Conservation (phyloP, 2,329 filamentous ascomycete genomes). For the Stachybotrys elegans region DNA sequence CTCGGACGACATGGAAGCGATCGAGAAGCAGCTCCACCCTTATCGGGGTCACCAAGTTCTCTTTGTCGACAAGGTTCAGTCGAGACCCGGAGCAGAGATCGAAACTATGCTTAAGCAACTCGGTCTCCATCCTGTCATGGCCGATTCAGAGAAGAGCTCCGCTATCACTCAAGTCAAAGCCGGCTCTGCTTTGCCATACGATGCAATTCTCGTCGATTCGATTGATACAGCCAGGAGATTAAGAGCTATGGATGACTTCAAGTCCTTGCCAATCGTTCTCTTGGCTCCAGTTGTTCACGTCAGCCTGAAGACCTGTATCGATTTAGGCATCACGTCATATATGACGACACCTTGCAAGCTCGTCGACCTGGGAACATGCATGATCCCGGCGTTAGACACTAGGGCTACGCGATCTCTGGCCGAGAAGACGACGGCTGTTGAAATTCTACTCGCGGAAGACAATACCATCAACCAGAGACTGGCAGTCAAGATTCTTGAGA, state of each 20-base stretch:
- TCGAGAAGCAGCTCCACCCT: constrained; percentile 77
- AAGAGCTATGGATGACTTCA: constrained; percentile 87
- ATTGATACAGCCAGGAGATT: constrained; percentile 84
- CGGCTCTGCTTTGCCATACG: constrained; percentile 65
- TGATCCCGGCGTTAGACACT: constrained; percentile 92
- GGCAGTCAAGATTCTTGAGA: constrained; percentile 94
- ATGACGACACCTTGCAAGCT: constrained; percentile 96
- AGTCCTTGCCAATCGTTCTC: constrained; percentile 94
- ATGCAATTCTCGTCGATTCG: constrained; percentile 93
- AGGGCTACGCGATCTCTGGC: constrained; percentile 85
- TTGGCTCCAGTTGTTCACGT: constrained; percentile 86
- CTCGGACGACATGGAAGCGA: constrained; percentile 68
- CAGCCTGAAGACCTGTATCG: constrained; percentile 86
- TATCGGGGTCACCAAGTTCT: constrained; percentile 90
- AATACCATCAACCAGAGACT: constrained; percentile 96
- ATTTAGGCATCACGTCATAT: constrained; percentile 96
- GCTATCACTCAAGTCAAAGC: constrained; percentile 48
- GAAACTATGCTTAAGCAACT: constrained; percentile 72
- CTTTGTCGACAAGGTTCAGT: constrained; percentile 89
- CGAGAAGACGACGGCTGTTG: constrained; percentile 91
- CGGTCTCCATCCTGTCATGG: constrained; percentile 75
- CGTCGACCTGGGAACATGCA: constrained; percentile 91
- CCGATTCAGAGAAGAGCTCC: constrained; percentile 68
- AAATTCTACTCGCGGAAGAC: constrained; percentile 92
- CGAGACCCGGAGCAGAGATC: constrained; percentile 71